Percentiles rank a stretch among this genome's conserved stretches.
Conservation (phyloP, 2,329 filamentous ascomycete genomes). For the Eutypella sp. region DNA sequence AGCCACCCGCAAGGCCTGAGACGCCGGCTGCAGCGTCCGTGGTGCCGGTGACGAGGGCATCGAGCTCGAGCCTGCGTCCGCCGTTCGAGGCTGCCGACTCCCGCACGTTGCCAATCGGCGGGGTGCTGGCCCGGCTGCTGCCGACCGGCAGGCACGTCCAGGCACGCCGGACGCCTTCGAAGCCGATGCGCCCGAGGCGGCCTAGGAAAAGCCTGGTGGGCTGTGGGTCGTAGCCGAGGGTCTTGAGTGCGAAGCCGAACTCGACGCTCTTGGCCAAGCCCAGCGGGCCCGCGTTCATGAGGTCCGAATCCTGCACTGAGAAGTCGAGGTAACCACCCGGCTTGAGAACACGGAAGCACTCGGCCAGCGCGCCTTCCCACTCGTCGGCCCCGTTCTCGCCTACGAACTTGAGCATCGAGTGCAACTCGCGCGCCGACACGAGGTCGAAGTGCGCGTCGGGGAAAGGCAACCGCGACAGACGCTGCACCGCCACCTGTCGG, state of each 20-base stretch:
- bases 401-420: conserved; percentile 73
- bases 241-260: conserved; percentile 85
- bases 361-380: conserved; percentile 77
- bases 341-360: conserved; percentile 88
- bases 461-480: conserved; percentile 79
- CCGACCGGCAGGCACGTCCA: conserved; percentile 91
- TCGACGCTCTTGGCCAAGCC: conserved; percentile 83
- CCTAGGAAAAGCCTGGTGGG: conserved; percentile 78
- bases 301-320: conserved; percentile 80
- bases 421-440: conserved; percentile 81
- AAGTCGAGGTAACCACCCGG: conserved; percentile 92
- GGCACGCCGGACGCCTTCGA: conserved; percentile 72
- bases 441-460: conserved; percentile 82
- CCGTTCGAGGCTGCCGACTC: too few relatives aligned
- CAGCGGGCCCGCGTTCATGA: conserved; percentile 76
- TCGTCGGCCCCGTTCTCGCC: conserved; percentile 70
- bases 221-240: conserved; percentile 80
- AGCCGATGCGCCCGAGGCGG: conserved; percentile 70
- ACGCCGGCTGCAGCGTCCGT: conserved; percentile 69
- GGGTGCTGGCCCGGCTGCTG: conserved; percentile 55
- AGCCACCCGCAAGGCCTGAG: conserved; percentile 77
- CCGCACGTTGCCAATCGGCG: too few relatives aligned
- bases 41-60: conserved; percentile 61
- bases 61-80: conserved; percentile 47
- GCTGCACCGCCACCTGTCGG: conserved; percentile 71